A percentile compares a stretch with the other conserved stretches of the same genome.
These are phyloP conservation scores for Claviceps sp. DNA, from an alignment of 2,329 filamentous ascomycete genomes.

Conservation along the genomic window DNA sequence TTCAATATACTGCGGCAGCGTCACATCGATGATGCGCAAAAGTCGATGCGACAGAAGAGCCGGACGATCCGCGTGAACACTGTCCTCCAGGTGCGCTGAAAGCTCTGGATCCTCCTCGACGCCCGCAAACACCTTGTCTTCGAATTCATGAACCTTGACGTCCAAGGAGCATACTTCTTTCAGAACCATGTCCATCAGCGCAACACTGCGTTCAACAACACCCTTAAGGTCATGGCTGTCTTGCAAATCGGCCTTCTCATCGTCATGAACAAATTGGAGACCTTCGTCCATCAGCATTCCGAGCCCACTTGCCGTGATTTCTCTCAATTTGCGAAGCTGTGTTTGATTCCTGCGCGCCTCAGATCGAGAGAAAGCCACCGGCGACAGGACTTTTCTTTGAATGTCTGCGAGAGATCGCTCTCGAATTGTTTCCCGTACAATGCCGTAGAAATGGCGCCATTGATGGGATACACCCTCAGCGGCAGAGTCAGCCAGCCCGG, in stretches of 20 bases:
- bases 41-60: slow-evolving; percentile 53
- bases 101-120: slow-evolving; percentile 49
- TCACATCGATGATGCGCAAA: slow-evolving; percentile 51
- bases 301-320: slow-evolving; percentile 73
- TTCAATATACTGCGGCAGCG: slow-evolving; percentile 53
- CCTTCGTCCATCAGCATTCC: slow-evolving; percentile 83
- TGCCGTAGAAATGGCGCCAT: slow-evolving; percentile 62
- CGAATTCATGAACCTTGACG: slow-evolving; percentile 47
- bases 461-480: slow-evolving; percentile 30
- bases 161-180: slow-evolving; percentile 54
- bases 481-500: slow-evolving; percentile 22
- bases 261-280: slow-evolving; percentile 50
- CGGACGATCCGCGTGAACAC: slow-evolving; percentile 31
- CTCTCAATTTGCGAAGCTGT: slow-evolving; percentile 55
- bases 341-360: slow-evolving; percentile 65
- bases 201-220: slow-evolving; percentile 66
- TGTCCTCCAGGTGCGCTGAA: slow-evolving; percentile 36
- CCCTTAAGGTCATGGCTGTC: slow-evolving; percentile 48
- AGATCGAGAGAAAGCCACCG: slow-evolving; percentile 59
- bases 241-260: slow-evolving; percentile 41
- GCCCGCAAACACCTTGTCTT: slow-evolving; percentile 50
- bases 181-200: slow-evolving; percentile 75
- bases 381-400: slow-evolving; percentile 59
- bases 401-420: slow-evolving; percentile 61
- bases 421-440: slow-evolving; percentile 62